Conservation (phyloP, 2,329 filamentous ascomycete genomes). For the Calonectria multiphialidica region DNA sequence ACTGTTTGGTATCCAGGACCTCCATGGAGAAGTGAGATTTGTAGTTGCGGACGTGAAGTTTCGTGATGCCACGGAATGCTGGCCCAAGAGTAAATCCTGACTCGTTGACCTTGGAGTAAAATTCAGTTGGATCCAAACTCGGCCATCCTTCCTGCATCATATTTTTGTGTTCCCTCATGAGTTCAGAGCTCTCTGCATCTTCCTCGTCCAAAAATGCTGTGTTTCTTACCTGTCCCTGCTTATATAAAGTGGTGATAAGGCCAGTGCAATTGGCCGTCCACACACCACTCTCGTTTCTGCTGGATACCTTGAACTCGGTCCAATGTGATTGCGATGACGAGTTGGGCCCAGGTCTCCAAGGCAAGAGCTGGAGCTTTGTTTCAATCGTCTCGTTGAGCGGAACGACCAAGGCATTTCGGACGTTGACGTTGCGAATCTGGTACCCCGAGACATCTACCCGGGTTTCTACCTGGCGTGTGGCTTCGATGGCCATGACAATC, state of each 20-base stretch:
- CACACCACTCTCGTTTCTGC: background rate
- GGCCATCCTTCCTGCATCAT: background rate
- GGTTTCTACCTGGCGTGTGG: background rate
- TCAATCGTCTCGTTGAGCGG: background rate
- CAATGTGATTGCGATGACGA: background rate
- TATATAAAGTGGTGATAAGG: background rate
- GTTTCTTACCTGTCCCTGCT: background rate
- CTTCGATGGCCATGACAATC: constrained; percentile 17
- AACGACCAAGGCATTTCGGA: background rate
- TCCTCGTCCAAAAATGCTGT: background rate
- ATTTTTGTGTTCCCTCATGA: background rate
- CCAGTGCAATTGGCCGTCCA: constrained; percentile 6
- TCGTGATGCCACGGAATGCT: background rate
- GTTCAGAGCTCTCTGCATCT: background rate
- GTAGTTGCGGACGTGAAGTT: background rate
- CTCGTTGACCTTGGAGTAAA: background rate
- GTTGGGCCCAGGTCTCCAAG: background rate
- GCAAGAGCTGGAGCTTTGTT: background rate
- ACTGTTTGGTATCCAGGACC: background rate
- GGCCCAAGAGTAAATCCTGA: background rate
- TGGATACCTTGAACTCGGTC: background rate
- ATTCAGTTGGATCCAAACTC: background rate
- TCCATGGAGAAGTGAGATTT: background rate
- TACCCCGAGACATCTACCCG: background rate
- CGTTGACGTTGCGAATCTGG: background rate